phyloP scores from a whole-genome alignment of 2,329 filamentous ascomycete genomes.

The Alternaria tenuissima region DNA sequence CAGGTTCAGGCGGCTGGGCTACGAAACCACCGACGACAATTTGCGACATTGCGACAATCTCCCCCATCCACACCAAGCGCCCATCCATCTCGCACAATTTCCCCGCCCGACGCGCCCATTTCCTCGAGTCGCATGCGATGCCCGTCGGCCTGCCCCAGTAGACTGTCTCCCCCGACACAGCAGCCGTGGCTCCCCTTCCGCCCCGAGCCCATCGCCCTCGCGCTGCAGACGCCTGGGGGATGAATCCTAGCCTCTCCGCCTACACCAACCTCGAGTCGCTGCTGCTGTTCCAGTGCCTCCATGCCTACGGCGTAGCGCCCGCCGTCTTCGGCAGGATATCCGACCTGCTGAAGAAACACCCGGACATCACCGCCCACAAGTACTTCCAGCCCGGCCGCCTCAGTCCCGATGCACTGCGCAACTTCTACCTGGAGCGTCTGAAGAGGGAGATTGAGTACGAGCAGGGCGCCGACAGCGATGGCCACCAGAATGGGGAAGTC shows the following conservation, averaged over 20 bases:
- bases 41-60: slow-evolving; percentile 17
- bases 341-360: slow-evolving; percentile 75
- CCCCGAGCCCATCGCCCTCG: slow-evolving; percentile 40
- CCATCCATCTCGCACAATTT: slow-evolving; percentile 28
- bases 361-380: slow-evolving; percentile 72
- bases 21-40: slow-evolving; percentile 14
- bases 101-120: slow-evolving; percentile 23
- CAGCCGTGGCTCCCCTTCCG: slow-evolving; percentile 50
- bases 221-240: slow-evolving; percentile 53
- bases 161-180: slow-evolving; percentile 35
- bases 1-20: slow-evolving; percentile 8
- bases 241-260: slow-evolving; percentile 67
- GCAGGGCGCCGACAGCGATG: slow-evolving; percentile 56
- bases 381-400: slow-evolving; percentile 78
- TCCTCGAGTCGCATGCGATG: slow-evolving; percentile 29
- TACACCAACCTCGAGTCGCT: slow-evolving; percentile 89
- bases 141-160: slow-evolving; percentile 32
- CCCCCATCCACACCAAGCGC: slow-evolving; percentile 20
- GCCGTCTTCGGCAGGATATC: slow-evolving; percentile 76
- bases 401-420: slow-evolving; percentile 78
- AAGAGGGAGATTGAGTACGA: slow-evolving; percentile 73
- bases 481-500: slow-evolving; percentile 33
- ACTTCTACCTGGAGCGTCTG: slow-evolving; percentile 79
- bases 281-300: slow-evolving; percentile 82
- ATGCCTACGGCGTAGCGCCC: slow-evolving; percentile 70